Percentiles rank a stretch among this genome's conserved stretches.
Evolutionary conservation across 169 alveolate genomes (phyloP).

Genomic region (Neospora caninum): DNA sequence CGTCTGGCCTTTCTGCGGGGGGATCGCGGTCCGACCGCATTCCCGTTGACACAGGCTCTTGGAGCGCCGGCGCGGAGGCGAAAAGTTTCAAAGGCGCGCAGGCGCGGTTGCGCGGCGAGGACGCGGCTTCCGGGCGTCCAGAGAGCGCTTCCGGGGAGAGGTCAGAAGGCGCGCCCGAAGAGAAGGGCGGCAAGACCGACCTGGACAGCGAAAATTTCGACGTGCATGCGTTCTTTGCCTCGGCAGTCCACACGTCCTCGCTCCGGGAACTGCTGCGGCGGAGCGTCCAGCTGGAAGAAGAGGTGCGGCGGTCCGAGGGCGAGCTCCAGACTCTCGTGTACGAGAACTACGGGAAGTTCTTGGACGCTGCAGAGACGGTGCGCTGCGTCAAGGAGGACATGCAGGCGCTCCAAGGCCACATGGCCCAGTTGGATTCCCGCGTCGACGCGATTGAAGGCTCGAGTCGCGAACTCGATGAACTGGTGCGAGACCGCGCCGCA

Average conservation of each 20-base stretch:
- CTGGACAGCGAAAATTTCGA: conserved; percentile 36
- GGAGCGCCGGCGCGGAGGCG: too few species aligned
- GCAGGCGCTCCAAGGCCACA: conserved; percentile 68
- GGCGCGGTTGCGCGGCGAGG: too few species aligned
- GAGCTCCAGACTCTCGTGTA: conserved; percentile 88
- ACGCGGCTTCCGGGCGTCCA: too few species aligned
- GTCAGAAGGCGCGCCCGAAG: not conserved
- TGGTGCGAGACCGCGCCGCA: conserved; percentile 49
- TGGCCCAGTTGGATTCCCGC: conserved; percentile 58
- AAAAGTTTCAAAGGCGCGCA: too few species aligned
- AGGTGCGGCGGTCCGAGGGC: conserved; percentile 77
- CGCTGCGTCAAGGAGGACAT: conserved; percentile 75
- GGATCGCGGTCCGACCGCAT: too few species aligned
- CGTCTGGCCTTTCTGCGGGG: too few species aligned
- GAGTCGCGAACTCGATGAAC: conserved; percentile 38
- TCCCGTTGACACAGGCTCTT: too few species aligned
- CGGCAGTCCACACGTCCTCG: conserved; percentile 44
- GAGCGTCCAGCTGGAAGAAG: conserved; percentile 60
- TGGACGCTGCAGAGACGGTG: conserved; percentile 87
- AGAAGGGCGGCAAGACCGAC: conserved; percentile 22
- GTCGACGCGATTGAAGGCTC: conserved; percentile 48
- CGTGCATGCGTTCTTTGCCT: conserved; percentile 59
- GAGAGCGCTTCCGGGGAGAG: too few species aligned
- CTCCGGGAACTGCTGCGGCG: conserved; percentile 56
- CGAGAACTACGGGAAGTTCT: conserved; percentile 88